Percentiles rank a stretch among this genome's conserved stretches.
Evolutionary conservation across 2,329 filamentous ascomycete genomes (phyloP).

Genomic region (Aspergillus fijiensis): DNA sequence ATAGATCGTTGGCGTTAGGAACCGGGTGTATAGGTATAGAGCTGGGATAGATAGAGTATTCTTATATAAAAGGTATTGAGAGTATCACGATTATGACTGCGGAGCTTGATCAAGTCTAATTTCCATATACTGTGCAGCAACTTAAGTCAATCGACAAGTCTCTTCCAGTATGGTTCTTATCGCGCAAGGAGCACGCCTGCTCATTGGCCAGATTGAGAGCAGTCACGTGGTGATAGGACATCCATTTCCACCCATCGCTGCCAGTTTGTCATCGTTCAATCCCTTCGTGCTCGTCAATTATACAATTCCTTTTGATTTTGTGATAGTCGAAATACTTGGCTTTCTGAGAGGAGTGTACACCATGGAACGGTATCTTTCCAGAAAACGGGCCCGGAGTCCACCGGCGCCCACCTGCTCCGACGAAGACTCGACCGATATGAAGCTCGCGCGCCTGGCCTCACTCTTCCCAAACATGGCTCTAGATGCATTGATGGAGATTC

Average conservation of each 20-base stretch:
- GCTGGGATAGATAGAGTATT: neutral
- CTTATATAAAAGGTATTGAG: neutral
- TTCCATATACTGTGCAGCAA: too few relatives aligned
- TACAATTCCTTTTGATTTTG: neutral
- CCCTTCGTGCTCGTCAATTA: neutral
- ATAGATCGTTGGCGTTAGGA: neutral
- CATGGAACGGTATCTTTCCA: conserved; percentile 45
- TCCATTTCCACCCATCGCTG: neutral
- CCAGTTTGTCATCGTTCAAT: neutral
- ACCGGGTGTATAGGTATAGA: neutral
- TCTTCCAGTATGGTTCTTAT: neutral
- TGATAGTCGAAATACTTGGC: neutral
- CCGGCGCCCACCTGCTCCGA: conserved; percentile 32
- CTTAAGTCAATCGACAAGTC: too few relatives aligned
- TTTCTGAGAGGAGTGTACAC: conserved; percentile 14
- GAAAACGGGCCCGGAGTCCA: conserved; percentile 34
- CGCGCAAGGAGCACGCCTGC: neutral
- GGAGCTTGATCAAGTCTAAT: too few relatives aligned
- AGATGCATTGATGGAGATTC: conserved; percentile 70
- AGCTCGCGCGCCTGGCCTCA: conserved; percentile 79
- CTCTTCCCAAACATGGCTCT: conserved; percentile 66
- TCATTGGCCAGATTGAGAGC: conserved; percentile 31
- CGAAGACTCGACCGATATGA: conserved; percentile 84
- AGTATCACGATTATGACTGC: too few relatives aligned
- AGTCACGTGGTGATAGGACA: conserved; percentile 17